phyloP scores from a whole-genome alignment of 129 eudicot species.

The Ambrosia artemisiifolia region DNA sequence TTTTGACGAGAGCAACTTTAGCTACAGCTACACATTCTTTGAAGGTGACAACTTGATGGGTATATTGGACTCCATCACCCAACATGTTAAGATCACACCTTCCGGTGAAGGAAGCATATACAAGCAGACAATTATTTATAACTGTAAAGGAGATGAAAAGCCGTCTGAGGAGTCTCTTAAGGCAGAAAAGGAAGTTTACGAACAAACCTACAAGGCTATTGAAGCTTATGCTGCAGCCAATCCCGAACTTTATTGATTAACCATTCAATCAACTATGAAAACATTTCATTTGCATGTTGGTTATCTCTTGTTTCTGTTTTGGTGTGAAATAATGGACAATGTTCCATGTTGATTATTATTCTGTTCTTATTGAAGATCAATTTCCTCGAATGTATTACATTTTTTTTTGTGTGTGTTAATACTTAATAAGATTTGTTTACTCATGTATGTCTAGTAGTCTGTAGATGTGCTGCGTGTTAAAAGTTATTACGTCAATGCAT shows the following conservation, averaged over 20 bases:
- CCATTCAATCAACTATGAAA: background rate
- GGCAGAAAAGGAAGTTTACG: background rate
- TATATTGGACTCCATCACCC: too few relatives aligned
- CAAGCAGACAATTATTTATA: background rate
- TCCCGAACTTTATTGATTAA: background rate
- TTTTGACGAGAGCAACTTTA: too few relatives aligned
- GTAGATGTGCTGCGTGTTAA: too few relatives aligned
- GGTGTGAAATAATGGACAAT: constrained; percentile 20
- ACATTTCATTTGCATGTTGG: background rate
- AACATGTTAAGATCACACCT: constrained; percentile 7
- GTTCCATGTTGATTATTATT: background rate
- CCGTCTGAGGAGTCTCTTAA: background rate
- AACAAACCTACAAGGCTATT: background rate
- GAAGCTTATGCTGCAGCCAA: constrained; percentile 11
- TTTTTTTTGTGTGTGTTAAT: background rate
- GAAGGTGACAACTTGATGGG: too few relatives aligned
- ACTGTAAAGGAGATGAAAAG: constrained; percentile 12
- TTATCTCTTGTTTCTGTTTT: background rate
- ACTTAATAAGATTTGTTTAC: background rate
- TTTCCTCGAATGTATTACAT: background rate
- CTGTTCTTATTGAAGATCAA: background rate
- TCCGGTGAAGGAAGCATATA: constrained; percentile 13
- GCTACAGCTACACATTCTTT: too few relatives aligned
- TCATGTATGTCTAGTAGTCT: too few relatives aligned
- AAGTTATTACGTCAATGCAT: too few relatives aligned